A percentile compares a stretch with the other conserved stretches of the same genome.
phyloP scores from a whole-genome alignment of 768 basidiomycete genomes.

The Kwoniella sp. region DNA sequence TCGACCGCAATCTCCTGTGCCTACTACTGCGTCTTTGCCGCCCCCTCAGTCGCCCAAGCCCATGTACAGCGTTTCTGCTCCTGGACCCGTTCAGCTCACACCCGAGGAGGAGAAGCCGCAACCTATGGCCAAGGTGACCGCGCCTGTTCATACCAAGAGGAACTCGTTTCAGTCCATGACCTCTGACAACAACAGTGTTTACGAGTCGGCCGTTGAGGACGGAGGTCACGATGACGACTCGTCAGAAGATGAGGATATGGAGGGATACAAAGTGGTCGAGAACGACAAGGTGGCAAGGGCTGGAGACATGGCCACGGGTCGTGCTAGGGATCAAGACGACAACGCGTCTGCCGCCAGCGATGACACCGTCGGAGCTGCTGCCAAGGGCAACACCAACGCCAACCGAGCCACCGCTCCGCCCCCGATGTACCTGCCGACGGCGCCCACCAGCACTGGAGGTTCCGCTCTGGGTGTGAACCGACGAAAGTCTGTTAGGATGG shows the following conservation, averaged over 20 bases:
- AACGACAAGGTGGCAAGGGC: conserved; percentile 32
- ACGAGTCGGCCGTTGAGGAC: conserved; percentile 45
- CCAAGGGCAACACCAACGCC: conserved; percentile 4
- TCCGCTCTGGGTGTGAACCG: conserved; percentile 19
- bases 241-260: conserved; percentile 34
- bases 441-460: background rate
- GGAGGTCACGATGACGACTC: conserved; percentile 22
- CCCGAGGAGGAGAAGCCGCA: conserved; percentile 17
- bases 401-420: conserved; percentile 1
- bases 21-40: conserved; percentile 6
- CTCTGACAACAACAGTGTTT: conserved; percentile 37
- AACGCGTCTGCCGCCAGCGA: conserved; percentile 4
- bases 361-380: conserved; percentile 6
- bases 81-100: conserved; percentile 39
- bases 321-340: background rate
- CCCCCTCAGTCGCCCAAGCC: conserved; percentile 27
- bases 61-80: conserved; percentile 42
- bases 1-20: conserved; percentile 37
- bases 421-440: background rate
- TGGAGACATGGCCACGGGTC: conserved; percentile 24
- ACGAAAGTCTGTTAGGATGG: conserved; percentile 45
- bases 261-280: conserved; percentile 44
- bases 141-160: conserved; percentile 20
- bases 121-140: conserved; percentile 9
- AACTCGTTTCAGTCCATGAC: conserved; percentile 31